Evolutionary conservation across 2,329 filamentous ascomycete species (phyloP).

Genomic region (Claviceps sp.): DNA sequence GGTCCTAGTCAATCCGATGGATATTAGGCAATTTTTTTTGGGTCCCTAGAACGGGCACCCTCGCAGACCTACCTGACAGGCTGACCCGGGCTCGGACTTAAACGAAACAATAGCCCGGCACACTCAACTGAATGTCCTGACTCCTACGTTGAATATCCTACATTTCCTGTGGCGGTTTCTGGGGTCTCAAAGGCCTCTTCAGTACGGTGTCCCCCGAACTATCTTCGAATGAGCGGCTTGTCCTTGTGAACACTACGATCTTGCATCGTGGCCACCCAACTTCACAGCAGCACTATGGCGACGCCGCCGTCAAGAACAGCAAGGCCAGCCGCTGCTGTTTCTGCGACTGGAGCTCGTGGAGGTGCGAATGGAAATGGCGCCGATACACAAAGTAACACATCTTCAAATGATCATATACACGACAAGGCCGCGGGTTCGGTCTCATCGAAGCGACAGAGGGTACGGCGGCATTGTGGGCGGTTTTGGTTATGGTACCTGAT

Average conservation of each 20-base stretch:
- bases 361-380: neutral
- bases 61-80: neutral
- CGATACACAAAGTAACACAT: neutral
- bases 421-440: slow-evolving; percentile 3
- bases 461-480: slow-evolving; percentile 25
- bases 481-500: slow-evolving; percentile 32
- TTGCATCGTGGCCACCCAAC: neutral
- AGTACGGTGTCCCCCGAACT: neutral
- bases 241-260: neutral
- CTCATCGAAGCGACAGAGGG: slow-evolving; percentile 20
- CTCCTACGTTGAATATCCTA: no score
- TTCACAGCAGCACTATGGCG: neutral
- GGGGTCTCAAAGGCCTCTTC: neutral
- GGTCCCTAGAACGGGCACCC: neutral
- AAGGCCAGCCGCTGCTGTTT: neutral
- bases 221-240: neutral
- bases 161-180: neutral
- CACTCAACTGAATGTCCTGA: neutral
- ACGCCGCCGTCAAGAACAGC: neutral
- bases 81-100: neutral
- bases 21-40: neutral
- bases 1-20: neutral
- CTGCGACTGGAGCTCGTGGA: neutral
- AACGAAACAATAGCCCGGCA: neutral
- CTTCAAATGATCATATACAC: slow-evolving; percentile 2